Evolutionary conservation across 1,284 basidiomycete species (phyloP).

Genomic region (Rhodotorula sp.): DNA sequence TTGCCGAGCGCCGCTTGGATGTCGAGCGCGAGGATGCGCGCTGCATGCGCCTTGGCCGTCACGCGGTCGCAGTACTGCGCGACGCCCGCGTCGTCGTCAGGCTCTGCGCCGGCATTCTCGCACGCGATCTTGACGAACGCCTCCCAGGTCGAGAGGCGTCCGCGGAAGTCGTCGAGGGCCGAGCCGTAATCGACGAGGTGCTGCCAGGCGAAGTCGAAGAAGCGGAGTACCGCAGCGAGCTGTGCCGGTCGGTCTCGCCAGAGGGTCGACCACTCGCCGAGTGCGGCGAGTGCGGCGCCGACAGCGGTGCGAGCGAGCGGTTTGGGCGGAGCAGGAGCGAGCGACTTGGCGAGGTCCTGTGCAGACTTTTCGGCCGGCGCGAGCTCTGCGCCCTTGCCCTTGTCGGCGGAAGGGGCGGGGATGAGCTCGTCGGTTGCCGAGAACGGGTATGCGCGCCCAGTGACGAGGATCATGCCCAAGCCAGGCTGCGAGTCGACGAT

Average conservation of each 20-base stretch:
- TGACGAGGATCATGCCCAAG: constrained; percentile 76
- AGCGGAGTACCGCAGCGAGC: constrained; percentile 72
- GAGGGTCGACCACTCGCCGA: constrained; percentile 67
- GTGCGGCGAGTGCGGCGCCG: constrained; percentile 62
- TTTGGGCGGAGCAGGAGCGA: constrained; percentile 25
- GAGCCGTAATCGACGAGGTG: constrained; percentile 74
- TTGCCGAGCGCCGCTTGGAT: constrained; percentile 53
- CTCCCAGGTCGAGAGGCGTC: constrained; percentile 65
- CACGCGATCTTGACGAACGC: constrained; percentile 63
- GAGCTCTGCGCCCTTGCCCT: constrained; percentile 44
- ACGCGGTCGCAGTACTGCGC: constrained; percentile 62
- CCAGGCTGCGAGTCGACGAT: constrained; percentile 86
- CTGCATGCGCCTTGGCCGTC: constrained; percentile 70
- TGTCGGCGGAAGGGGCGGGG: constrained; percentile 35
- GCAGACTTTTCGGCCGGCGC: constrained; percentile 53
- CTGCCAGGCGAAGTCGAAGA: constrained; percentile 78
- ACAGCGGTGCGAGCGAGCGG: constrained; percentile 47
- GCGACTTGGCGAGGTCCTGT: constrained; percentile 47
- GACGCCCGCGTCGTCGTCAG: constrained; percentile 55
- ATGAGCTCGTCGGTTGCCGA: constrained; percentile 25
- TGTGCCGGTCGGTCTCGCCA: constrained; percentile 75
- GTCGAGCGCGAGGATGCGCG: constrained; percentile 60
- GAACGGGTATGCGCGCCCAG: constrained; percentile 62
- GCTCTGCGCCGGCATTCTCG: constrained; percentile 67
- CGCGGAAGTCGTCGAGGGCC: constrained; percentile 61